phyloP scores from a whole-genome alignment of 495 filamentous ascomycete species.

The Cenococcum geophilum region DNA sequence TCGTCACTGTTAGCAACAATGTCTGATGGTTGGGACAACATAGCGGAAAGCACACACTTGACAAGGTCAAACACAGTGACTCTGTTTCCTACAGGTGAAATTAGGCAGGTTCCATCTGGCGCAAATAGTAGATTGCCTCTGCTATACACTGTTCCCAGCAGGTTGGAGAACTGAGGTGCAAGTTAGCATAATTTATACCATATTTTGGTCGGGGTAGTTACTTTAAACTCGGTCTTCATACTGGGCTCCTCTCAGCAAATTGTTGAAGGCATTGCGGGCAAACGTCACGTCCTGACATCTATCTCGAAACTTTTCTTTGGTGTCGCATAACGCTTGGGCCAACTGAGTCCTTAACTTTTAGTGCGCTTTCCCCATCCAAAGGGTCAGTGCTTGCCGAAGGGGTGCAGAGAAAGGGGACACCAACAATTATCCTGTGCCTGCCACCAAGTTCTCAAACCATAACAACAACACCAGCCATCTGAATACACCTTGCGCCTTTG shows the following conservation, averaged over 20 bases:
- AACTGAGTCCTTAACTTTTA: slow-evolving; percentile 3
- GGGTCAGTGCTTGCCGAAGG: slow-evolving; percentile 29
- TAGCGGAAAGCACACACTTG: slow-evolving; percentile 55
- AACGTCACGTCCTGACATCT: neutral
- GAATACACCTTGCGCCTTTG: neutral
- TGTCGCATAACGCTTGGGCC: slow-evolving; percentile 19
- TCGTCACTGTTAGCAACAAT: neutral
- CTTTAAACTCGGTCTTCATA: slow-evolving; percentile 97
- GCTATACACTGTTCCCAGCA: slow-evolving; percentile 95
- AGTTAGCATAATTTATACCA: neutral
- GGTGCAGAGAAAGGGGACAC: slow-evolving; percentile 32
- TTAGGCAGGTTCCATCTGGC: slow-evolving; percentile 88
- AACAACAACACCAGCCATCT: slow-evolving; percentile 4
- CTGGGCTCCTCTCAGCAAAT: slow-evolving; percentile 27
- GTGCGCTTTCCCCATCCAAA: slow-evolving; percentile 27
- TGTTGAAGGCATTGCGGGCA: slow-evolving; percentile 10
- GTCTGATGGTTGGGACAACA: neutral
- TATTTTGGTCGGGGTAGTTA: slow-evolving; percentile 33
- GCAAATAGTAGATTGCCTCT: slow-evolving; percentile 95
- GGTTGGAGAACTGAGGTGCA: slow-evolving; percentile 70
- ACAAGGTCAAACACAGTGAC: slow-evolving; percentile 94
- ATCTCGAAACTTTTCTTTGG: slow-evolving; percentile 22
- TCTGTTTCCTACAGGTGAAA: slow-evolving; percentile 95
- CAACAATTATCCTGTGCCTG: slow-evolving; percentile 25
- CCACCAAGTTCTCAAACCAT: slow-evolving; percentile 6